Evolutionary conservation across 441 rosid species (phyloP), one percentile per base, ranked within the genome.

Genomic region (Pelargonium exstipulatum): DNA sequence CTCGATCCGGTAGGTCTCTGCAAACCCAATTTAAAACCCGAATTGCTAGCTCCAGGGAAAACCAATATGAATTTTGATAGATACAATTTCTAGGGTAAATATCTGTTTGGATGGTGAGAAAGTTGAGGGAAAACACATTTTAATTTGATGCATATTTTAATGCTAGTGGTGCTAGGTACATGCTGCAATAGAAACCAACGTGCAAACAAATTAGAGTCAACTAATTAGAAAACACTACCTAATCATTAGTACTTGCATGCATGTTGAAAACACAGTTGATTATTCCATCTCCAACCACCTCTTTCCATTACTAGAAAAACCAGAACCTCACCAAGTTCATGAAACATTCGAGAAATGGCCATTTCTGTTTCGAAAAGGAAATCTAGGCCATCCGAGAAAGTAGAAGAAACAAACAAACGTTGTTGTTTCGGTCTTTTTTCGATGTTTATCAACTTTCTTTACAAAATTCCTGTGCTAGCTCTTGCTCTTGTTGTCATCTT

Each of bases 321-420:
- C 14, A 48, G 14, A 10, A 48, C 40, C 40, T 35, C 40, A 35
- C 5, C 40, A 35, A 35, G 2, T 12, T 4, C 3, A 48, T 12
- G 16, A 7, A 57, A 18, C 24, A 57, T 57, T 5, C 8, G 4
- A 45, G 72, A 80, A 63, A 88, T 88, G 98, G 85, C 91, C 0
- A 62, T 86, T 72, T 75, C 82, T 0, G 1, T 84, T 67, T 78
- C 92, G 65, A 85, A 58, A 71, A 92, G 79, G 77, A 88, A 81
- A 78, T 42, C 84, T 55, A 82, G 48, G 73, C 40, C 71, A 53
- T 72, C 87, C 37, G 83, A 70, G 63, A 81, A 76, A 12, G 62
- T 64, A 73, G 69, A 71, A 73, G 71, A 71, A 12, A 1, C 49
- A 6, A 62, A 43, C 3, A 12, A 26, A 4, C 74, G 76, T 32